A percentile compares a stretch with the other conserved stretches of the same genome.
Conservation (phyloP, 2,329 filamentous ascomycete species). For the Alternaria arbusti region DNA sequence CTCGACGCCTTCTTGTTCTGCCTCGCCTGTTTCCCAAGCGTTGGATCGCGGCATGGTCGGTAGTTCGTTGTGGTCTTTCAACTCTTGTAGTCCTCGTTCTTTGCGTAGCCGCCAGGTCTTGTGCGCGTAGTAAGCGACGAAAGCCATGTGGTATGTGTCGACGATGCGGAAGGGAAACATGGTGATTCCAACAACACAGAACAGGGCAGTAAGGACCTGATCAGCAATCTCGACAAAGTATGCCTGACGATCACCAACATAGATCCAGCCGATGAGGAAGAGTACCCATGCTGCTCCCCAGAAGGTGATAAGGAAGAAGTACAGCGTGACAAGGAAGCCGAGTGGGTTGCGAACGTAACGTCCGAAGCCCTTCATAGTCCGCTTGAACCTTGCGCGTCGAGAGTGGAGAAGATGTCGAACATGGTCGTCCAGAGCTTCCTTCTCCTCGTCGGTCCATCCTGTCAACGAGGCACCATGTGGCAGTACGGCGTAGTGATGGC, state of each 20-base stretch:
- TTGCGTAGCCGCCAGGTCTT: conserved; percentile 69
- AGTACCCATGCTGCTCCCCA: conserved; percentile 88
- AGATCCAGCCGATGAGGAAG: conserved; percentile 88
- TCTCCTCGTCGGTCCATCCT: conserved; percentile 78
- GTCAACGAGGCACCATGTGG: conserved; percentile 75
- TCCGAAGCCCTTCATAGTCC: conserved; percentile 77
- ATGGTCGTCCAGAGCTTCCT: conserved; percentile 79
- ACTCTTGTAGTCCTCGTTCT: conserved; percentile 64
- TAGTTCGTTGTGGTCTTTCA: conserved; percentile 73
- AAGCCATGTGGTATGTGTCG: conserved; percentile 88
- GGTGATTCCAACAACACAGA: conserved; percentile 68
- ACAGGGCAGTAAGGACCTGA: conserved; percentile 65
- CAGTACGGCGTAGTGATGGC: conserved; percentile 75
- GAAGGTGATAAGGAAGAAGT: conserved; percentile 84
- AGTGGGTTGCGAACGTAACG: conserved; percentile 76
- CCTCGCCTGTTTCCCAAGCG: conserved; percentile 50
- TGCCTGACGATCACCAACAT: conserved; percentile 72
- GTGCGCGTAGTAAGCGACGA: conserved; percentile 73
- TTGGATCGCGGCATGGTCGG: conserved; percentile 56
- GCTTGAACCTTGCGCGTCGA: conserved; percentile 77
- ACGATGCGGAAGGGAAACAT: conserved; percentile 74
- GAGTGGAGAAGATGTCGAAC: conserved; percentile 89
- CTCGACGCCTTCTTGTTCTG: conserved; percentile 38
- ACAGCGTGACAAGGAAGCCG: conserved; percentile 82
- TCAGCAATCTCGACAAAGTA: conserved; percentile 64